A percentile compares a stretch with the other conserved stretches of the same genome.
Evolutionary conservation across 441 rosid genomes (phyloP).

Genomic region (Pelargonium australe): DNA sequence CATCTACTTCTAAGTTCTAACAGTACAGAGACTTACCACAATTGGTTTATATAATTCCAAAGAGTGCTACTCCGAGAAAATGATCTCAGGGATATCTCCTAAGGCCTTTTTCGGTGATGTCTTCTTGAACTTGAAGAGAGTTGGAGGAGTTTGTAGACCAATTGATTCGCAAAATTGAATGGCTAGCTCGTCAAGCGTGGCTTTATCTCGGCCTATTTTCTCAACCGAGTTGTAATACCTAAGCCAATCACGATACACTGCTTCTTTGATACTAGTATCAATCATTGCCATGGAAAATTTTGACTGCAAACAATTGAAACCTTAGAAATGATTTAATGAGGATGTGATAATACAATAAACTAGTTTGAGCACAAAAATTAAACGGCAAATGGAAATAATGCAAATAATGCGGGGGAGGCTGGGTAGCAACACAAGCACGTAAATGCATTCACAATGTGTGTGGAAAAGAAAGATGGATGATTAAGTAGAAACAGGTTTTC

Average conservation of each 20-base stretch:
- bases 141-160: conserved; percentile 69
- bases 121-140: conserved; percentile 44
- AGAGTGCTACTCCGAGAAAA: conserved; percentile 39
- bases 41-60: too few species aligned
- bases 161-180: conserved; percentile 61
- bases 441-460: too few species aligned
- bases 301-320: conserved; percentile 38
- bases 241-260: conserved; percentile 92
- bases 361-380: too few species aligned
- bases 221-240: conserved; percentile 80
- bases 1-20: too few species aligned
- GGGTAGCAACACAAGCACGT: too few species aligned
- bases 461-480: too few species aligned
- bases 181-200: conserved; percentile 72
- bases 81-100: conserved; percentile 76
- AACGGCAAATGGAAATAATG: too few species aligned
- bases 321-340: background rate
- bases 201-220: conserved; percentile 77
- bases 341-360: background rate
- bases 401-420: too few species aligned
- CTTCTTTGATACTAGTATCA: conserved; percentile 77
- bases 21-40: too few species aligned
- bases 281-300: conserved; percentile 58
- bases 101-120: conserved; percentile 86
- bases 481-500: too few species aligned